These are phyloP conservation scores for Colletotrichum theobromicola DNA, from an alignment of 2,329 filamentous ascomycete genomes.

Conservation along the genomic window DNA sequence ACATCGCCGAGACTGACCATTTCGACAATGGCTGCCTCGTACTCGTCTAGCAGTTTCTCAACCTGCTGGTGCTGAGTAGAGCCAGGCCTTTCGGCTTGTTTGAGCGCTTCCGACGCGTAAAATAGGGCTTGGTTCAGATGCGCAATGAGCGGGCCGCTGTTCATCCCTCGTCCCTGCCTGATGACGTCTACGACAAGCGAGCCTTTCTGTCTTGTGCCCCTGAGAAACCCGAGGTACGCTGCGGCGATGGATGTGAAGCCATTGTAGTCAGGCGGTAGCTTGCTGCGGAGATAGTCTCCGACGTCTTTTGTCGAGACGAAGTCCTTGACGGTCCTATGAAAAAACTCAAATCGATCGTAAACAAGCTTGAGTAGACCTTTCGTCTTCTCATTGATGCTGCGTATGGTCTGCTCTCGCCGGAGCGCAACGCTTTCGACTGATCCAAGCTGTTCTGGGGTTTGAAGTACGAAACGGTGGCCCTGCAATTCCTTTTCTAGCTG, in stretches of 20 bases:
- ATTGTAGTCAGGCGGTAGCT: neutral
- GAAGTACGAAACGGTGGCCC: neutral
- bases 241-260: neutral
- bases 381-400: neutral
- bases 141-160: neutral
- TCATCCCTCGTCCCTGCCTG: neutral
- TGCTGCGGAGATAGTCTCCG: neutral
- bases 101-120: neutral
- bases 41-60: neutral
- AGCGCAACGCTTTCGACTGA: neutral
- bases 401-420: neutral
- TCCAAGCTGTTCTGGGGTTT: neutral
- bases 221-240: neutral
- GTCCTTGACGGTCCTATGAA: neutral
- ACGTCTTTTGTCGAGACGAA: neutral
- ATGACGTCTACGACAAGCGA: neutral
- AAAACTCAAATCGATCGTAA: neutral
- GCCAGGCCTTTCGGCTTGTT: neutral
- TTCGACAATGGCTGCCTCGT: neutral
- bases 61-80: neutral
- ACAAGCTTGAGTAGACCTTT: neutral
- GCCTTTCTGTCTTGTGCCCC: neutral
- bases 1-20: neutral
- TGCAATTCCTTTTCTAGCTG: neutral
- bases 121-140: neutral